Percentiles rank a stretch among this genome's conserved stretches.
Evolutionary conservation across 2,329 filamentous ascomycete genomes (phyloP).

Genomic region (Fusarium siculi): DNA sequence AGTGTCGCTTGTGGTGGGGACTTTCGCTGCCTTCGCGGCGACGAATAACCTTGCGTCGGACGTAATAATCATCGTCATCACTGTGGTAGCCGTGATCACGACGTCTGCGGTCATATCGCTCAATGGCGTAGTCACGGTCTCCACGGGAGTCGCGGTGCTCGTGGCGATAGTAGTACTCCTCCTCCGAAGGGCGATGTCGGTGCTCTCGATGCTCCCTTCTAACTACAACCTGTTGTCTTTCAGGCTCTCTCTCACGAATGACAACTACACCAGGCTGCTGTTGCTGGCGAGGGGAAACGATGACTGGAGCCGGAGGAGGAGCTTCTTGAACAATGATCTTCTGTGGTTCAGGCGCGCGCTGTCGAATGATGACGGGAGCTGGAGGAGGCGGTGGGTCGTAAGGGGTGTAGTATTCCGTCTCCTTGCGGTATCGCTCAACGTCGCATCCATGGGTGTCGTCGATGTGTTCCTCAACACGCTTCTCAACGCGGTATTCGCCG

Average conservation of each 20-base stretch:
- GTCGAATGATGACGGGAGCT: conserved; percentile 65
- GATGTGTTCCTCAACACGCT: conserved; percentile 61
- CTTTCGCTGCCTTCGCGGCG: conserved; percentile 63
- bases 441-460: conserved; percentile 60
- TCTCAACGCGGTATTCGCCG: conserved; percentile 58
- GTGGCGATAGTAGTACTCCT: conserved; percentile 64
- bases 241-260: conserved; percentile 55
- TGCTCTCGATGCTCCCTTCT: conserved; percentile 47
- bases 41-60: conserved; percentile 59
- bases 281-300: conserved; percentile 58
- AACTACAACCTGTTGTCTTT: conserved; percentile 49
- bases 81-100: conserved; percentile 57
- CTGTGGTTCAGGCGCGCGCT: conserved; percentile 65
- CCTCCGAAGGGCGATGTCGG: conserved; percentile 47
- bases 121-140: conserved; percentile 46
- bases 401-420: conserved; percentile 70
- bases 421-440: conserved; percentile 68
- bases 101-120: conserved; percentile 53
- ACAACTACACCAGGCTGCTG: conserved; percentile 59
- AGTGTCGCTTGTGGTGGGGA: conserved; percentile 65
- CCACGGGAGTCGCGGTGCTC: conserved; percentile 57
- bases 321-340: conserved; percentile 71
- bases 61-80: conserved; percentile 61
- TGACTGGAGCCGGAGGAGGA: conserved; percentile 61
- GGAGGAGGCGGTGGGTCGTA: conserved; percentile 58